phyloP scores from a whole-genome alignment of 2,329 filamentous ascomycete genomes.

The Colletotrichum abscissum region DNA sequence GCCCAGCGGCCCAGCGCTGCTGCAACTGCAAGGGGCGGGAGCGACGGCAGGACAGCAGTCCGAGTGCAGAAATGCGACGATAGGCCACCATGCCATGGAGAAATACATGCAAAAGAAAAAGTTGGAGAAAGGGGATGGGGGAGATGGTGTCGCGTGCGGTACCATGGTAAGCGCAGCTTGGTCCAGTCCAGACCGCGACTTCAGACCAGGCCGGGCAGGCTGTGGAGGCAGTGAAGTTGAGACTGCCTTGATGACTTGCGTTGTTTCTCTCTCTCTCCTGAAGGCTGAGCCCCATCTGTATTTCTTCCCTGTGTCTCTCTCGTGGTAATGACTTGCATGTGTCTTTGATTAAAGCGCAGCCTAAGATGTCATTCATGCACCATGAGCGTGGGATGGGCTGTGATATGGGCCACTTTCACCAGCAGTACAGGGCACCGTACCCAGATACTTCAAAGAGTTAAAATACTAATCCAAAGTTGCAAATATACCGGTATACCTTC shows the following conservation, averaged over 20 bases:
- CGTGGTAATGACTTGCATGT: neutral
- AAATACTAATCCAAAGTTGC: rapidly evolving
- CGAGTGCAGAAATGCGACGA: neutral
- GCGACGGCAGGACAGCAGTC: neutral
- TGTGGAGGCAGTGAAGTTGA: neutral
- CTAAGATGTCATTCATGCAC: neutral
- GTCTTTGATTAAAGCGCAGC: neutral
- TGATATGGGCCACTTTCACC: no score
- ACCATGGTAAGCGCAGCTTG: no score
- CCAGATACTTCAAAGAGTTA: no score
- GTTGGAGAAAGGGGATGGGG: neutral
- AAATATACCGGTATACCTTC: no score
- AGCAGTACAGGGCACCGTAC: no score
- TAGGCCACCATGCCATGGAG: no score
- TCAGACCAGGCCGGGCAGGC: no score
- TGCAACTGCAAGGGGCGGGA: neutral
- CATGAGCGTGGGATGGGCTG: neutral
- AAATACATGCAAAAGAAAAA: neutral
- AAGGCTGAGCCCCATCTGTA: neutral
- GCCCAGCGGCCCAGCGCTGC: neutral
- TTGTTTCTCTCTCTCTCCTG: neutral
- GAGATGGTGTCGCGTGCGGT: neutral
- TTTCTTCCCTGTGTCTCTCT: neutral
- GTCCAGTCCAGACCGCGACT: no score
- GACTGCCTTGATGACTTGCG: neutral